phyloP scores from a whole-genome alignment of 148 eudicot genomes.

The Vaccinium macrocarpon region DNA sequence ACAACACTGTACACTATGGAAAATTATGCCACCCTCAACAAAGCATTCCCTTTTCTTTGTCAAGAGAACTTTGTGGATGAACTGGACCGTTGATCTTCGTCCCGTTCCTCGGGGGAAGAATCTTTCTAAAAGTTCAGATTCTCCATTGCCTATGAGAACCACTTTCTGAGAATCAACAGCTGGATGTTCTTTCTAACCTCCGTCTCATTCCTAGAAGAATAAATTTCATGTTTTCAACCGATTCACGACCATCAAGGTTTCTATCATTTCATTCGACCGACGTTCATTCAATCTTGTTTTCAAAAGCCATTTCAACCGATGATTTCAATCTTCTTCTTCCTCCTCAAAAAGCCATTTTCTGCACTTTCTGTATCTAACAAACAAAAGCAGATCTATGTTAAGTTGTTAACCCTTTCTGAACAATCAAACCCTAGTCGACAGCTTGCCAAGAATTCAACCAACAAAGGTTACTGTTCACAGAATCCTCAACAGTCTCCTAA shows the following conservation, averaged over 20 bases:
- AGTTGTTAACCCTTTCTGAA: not conserved
- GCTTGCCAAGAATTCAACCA: not conserved
- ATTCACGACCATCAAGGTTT: not conserved
- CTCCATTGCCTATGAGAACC: too few species aligned
- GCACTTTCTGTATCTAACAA: not conserved
- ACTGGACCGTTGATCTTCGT: too few species aligned
- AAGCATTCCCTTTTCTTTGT: too few species aligned
- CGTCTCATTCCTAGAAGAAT: too few species aligned
- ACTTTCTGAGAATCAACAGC: too few species aligned
- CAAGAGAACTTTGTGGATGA: too few species aligned
- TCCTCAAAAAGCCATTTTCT: not conserved
- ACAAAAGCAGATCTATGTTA: not conserved
- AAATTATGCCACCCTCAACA: too few species aligned
- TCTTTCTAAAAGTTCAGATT: too few species aligned
- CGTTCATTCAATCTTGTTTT: not conserved
- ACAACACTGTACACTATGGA: too few species aligned
- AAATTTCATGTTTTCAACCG: not conserved
- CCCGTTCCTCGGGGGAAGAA: too few species aligned
- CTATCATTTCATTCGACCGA: not conserved
- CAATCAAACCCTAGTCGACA: not conserved
- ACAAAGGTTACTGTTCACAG: not conserved
- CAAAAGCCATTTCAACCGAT: not conserved
- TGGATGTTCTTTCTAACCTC: too few species aligned
- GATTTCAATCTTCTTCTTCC: not conserved
- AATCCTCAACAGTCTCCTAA: not conserved